These are phyloP conservation scores for Didymella keratinophila DNA, from an alignment of 2,329 filamentous ascomycete genomes.

Conservation along the genomic window DNA sequence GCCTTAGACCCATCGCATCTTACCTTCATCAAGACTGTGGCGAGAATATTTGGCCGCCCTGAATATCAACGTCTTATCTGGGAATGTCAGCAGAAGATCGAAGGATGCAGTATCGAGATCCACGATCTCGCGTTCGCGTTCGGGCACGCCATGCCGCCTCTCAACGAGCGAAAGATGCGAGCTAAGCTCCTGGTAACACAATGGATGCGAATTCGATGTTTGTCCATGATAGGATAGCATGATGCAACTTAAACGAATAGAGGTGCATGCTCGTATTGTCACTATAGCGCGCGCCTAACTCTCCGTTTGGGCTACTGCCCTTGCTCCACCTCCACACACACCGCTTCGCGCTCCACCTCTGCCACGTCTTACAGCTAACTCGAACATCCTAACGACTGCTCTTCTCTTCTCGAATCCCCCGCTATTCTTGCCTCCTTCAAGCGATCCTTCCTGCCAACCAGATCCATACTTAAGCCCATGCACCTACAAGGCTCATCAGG, in stretches of 20 bases:
- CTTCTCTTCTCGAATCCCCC: background rate
- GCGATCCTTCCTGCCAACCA: background rate
- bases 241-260: no score
- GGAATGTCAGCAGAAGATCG: background rate
- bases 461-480: slow-evolving; percentile 65
- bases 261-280: background rate
- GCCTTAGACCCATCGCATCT: background rate
- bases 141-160: background rate
- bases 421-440: background rate
- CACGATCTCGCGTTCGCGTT: slow-evolving; percentile 4
- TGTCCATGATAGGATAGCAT: background rate
- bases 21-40: background rate
- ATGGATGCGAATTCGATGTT: background rate
- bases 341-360: background rate
- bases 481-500: slow-evolving; percentile 75
- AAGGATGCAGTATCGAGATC: slow-evolving; percentile 7
- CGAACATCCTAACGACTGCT: background rate
- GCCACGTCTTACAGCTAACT: background rate
- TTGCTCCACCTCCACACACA: background rate
- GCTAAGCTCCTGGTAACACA: background rate
- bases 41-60: background rate
- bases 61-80: background rate
- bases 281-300: background rate
- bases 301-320: background rate
- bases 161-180: slow-evolving; percentile 5